phyloP scores from a whole-genome alignment of 2,329 filamentous ascomycete genomes.

The Fusarium redolens region DNA sequence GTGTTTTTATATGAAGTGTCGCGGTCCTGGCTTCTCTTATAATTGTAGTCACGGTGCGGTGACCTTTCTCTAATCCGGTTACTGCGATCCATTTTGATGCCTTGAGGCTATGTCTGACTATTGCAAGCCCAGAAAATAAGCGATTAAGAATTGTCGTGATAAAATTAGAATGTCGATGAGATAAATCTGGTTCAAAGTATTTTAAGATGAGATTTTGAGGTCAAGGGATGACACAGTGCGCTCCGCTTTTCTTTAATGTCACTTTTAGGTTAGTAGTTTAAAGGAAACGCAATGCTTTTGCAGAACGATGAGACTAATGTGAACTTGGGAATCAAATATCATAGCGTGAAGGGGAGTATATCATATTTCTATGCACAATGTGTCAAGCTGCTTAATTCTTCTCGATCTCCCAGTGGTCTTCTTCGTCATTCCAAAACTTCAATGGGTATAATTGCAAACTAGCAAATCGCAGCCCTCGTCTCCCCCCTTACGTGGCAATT shows the following conservation, averaged over 20 bases:
- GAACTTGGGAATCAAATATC: neutral
- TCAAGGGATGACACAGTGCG: slow-evolving; percentile 42
- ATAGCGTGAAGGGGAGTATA: neutral
- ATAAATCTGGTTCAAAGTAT: slow-evolving; percentile 16
- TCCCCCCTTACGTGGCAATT: neutral
- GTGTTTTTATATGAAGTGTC: slow-evolving; percentile 21
- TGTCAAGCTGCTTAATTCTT: neutral
- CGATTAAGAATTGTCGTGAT: neutral
- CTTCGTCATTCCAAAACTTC: slow-evolving; percentile 8
- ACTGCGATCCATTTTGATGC: slow-evolving; percentile 28
- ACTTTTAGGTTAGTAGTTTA: neutral
- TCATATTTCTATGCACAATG: neutral
- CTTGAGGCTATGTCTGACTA: neutral
- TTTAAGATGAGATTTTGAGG: slow-evolving; percentile 33
- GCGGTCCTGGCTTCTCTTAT: slow-evolving; percentile 33
- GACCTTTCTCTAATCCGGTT: slow-evolving; percentile 34
- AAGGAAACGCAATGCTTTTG: neutral
- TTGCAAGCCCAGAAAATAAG: neutral
- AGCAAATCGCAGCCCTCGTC: neutral
- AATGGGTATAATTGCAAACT: slow-evolving; percentile 33
- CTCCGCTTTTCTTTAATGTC: slow-evolving; percentile 30
- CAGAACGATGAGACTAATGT: neutral
- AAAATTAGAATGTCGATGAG: neutral
- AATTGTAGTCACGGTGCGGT: slow-evolving; percentile 36
- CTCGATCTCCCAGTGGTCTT: neutral